These are phyloP conservation scores for Ophiostoma sp. DNA, from an alignment of 2,329 filamentous ascomycete species.

Conservation along the genomic window DNA sequence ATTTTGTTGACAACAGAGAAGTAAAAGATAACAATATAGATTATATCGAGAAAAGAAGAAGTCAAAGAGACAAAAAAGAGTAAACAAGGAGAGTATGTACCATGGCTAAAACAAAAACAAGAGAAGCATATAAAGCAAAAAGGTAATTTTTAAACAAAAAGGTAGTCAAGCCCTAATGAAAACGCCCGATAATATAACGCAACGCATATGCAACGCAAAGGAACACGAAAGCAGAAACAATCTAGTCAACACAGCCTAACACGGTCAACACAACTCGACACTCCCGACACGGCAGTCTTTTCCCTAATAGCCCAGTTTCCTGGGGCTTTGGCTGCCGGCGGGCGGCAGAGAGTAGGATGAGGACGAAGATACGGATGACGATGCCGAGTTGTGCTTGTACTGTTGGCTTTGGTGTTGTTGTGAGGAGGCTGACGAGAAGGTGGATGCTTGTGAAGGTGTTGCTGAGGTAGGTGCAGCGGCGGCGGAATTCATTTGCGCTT, in stretches of 20 bases:
- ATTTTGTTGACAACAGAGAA: not conserved
- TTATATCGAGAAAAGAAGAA: not conserved
- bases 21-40: not conserved
- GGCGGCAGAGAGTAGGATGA: conserved; percentile 18
- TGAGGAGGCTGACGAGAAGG: not conserved
- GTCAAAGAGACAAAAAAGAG: not conserved
- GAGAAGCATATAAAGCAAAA: not conserved
- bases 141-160: not conserved
- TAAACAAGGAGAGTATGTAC: conserved; percentile 7
- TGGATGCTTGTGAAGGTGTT: conserved; percentile 13
- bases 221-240: not conserved
- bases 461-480: not conserved
- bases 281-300: not conserved
- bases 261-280: not conserved
- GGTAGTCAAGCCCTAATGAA: not conserved
- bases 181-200: not conserved
- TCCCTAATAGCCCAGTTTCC: conserved; percentile 16
- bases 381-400: conserved; percentile 21
- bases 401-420: conserved; percentile 11
- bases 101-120: not conserved
- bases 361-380: conserved; percentile 22
- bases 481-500: no score
- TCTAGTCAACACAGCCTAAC: not conserved
- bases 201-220: not conserved
- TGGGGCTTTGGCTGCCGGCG: conserved; percentile 23